Evolutionary conservation across 2,329 filamentous ascomycete genomes (phyloP).

Genomic region (Tolypocladium cylindrosporum): DNA sequence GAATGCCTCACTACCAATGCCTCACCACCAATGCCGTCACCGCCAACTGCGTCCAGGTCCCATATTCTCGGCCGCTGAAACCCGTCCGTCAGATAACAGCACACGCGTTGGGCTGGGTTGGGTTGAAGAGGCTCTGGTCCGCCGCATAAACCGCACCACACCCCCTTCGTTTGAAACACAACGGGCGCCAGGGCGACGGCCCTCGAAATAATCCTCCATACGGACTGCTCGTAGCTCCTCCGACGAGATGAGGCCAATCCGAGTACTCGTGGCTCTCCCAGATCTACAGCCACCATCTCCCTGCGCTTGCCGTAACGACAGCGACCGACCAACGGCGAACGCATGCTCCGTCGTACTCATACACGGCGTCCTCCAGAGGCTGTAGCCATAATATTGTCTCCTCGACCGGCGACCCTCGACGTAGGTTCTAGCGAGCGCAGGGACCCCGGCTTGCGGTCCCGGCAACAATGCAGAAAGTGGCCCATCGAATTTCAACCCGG

Average conservation of each 20-base stretch:
- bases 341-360: not conserved
- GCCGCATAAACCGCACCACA: not conserved
- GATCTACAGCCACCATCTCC: not conserved
- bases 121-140: not conserved
- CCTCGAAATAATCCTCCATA: not conserved
- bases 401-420: not conserved
- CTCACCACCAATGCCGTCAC: not conserved
- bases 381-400: not conserved
- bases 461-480: conserved; percentile 5
- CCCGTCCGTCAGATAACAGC: not conserved
- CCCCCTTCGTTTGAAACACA: not conserved
- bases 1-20: not conserved
- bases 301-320: too few species aligned
- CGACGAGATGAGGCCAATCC: not conserved
- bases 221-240: not conserved
- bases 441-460: conserved; percentile 1
- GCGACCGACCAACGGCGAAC: not conserved
- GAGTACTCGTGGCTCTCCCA: not conserved
- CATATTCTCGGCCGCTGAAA: not conserved
- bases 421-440: not conserved
- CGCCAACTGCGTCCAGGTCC: not conserved
- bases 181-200: not conserved
- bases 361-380: not conserved
- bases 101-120: not conserved
- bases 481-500: conserved; percentile 4